Percentiles rank a stretch among this genome's conserved stretches.
These are phyloP conservation scores for Coemansia sp. DNA, from an alignment of 192 early-diverging fungal species.

Conservation along the genomic window DNA sequence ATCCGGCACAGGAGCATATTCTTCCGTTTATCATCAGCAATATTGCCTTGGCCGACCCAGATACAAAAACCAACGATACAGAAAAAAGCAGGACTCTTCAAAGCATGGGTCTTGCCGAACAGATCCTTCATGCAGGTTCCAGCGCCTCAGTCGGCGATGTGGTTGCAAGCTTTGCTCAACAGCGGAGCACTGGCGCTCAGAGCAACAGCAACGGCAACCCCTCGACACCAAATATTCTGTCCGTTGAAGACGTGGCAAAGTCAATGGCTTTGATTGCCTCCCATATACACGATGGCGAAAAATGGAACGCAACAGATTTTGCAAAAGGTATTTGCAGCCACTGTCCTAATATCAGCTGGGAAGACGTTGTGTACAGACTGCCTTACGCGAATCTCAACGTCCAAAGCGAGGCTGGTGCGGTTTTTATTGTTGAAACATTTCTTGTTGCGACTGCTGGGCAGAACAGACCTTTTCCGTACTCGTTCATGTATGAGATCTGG, in stretches of 20 bases:
- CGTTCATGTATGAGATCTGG: constrained; percentile 56
- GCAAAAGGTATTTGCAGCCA: constrained; percentile 32
- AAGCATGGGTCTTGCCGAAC: constrained; percentile 50
- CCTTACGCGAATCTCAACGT: constrained; percentile 33
- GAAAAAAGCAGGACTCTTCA: not conserved
- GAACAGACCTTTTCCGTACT: constrained; percentile 48
- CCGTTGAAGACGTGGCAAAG: constrained; percentile 41
- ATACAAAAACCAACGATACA: constrained; percentile 1
- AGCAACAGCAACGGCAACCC: not conserved
- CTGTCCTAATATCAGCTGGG: constrained; percentile 44
- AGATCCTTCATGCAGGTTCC: constrained; percentile 34
- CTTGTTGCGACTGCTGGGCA: constrained; percentile 41
- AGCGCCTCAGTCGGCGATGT: constrained; percentile 32
- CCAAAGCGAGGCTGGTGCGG: constrained; percentile 38
- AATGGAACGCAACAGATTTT: constrained; percentile 35
- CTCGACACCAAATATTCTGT: constrained; percentile 7
- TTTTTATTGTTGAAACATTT: constrained; percentile 40
- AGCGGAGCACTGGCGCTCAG: constrained; percentile 13
- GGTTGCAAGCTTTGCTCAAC: constrained; percentile 25
- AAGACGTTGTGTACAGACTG: constrained; percentile 51
- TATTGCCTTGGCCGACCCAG: constrained; percentile 14
- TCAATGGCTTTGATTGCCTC: constrained; percentile 48
- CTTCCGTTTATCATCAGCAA: constrained; percentile 29
- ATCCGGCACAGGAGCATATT: constrained; percentile 12
- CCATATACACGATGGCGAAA: constrained; percentile 12